phyloP scores from a whole-genome alignment of 805 yeast species.

The Metschnikowia orientalis region DNA sequence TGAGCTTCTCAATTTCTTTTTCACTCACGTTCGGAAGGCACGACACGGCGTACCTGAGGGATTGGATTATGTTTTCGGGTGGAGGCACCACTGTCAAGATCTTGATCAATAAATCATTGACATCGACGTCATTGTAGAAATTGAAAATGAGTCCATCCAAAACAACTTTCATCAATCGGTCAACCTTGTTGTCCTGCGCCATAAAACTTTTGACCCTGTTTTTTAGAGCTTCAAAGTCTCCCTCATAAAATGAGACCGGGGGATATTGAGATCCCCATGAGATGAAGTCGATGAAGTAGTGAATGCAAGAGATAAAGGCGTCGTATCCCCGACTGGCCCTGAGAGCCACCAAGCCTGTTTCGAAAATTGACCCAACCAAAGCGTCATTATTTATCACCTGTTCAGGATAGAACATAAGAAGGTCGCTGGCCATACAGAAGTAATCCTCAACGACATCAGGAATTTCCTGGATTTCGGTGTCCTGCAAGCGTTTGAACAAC shows the following conservation, averaged over 20 bases:
- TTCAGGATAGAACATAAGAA: conserved; percentile 69
- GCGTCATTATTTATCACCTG: conserved; percentile 44
- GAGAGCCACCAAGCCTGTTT: conserved; percentile 55
- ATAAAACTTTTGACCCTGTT: conserved; percentile 49
- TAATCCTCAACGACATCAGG: conserved; percentile 84
- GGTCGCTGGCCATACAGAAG: conserved; percentile 72
- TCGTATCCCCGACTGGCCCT: conserved; percentile 58
- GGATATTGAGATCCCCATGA: conserved; percentile 83
- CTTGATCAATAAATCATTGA: conserved; percentile 68
- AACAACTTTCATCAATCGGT: conserved; percentile 47
- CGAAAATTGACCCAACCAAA: conserved; percentile 48
- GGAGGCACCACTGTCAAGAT: conserved; percentile 50
- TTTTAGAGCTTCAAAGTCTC: conserved; percentile 43
- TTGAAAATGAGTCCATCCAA: conserved; percentile 65
- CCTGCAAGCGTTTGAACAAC: conserved; percentile 23
- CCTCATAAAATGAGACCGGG: conserved; percentile 63
- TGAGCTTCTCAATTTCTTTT: conserved; percentile 63
- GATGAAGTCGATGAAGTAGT: conserved; percentile 73
- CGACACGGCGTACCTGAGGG: conserved; percentile 57
- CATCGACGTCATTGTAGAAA: conserved; percentile 72
- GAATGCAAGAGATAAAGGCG: conserved; percentile 64
- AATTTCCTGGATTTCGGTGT: conserved; percentile 32
- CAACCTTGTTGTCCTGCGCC: conserved; percentile 47
- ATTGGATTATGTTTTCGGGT: conserved; percentile 40
- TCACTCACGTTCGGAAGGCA: conserved; percentile 62